These are phyloP conservation scores for Aspergillus hancockii DNA, from an alignment of 495 filamentous ascomycete species.

Conservation along the genomic window DNA sequence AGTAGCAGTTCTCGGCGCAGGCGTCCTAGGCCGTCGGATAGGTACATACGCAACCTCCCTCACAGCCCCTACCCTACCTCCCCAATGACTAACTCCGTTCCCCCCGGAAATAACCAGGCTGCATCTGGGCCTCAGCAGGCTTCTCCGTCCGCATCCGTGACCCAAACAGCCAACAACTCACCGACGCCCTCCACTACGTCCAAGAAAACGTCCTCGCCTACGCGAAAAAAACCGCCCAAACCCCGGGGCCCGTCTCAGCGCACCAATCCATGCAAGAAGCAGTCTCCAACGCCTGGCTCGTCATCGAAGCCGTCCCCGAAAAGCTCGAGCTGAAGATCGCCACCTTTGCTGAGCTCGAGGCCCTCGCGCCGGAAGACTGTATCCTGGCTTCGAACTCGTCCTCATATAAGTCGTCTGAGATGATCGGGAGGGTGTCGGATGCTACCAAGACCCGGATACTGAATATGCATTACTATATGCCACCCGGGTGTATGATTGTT, in stretches of 20 bases:
- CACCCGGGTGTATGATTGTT: slow-evolving; percentile 41
- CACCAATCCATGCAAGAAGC: slow-evolving; percentile 39
- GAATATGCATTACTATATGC: slow-evolving; percentile 54
- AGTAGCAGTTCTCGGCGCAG: slow-evolving; percentile 46
- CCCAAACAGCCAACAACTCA: slow-evolving; percentile 36
- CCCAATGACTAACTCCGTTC: neutral
- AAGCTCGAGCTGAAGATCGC: slow-evolving; percentile 50
- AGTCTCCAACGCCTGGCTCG: slow-evolving; percentile 46
- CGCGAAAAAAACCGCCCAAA: slow-evolving; percentile 33
- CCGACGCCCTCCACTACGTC: slow-evolving; percentile 38
- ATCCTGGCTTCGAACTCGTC: slow-evolving; percentile 56
- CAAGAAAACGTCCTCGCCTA: slow-evolving; percentile 36
- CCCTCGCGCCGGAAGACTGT: slow-evolving; percentile 39
- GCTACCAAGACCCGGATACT: slow-evolving; percentile 28
- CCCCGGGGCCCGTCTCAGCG: slow-evolving; percentile 24
- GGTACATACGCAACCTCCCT: slow-evolving; percentile 25
- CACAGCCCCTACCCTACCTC: slow-evolving; percentile 8
- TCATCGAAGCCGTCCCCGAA: slow-evolving; percentile 59
- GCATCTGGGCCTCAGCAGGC: slow-evolving; percentile 44
- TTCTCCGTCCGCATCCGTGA: slow-evolving; percentile 45
- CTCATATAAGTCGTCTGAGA: slow-evolving; percentile 47
- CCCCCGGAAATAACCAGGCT: slow-evolving; percentile 19
- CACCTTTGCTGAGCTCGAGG: slow-evolving; percentile 49
- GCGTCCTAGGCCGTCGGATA: slow-evolving; percentile 49
- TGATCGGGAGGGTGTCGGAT: slow-evolving; percentile 43